Evolutionary conservation across 805 yeast species (phyloP).

Genomic region (Saturnispora zaruensis): DNA sequence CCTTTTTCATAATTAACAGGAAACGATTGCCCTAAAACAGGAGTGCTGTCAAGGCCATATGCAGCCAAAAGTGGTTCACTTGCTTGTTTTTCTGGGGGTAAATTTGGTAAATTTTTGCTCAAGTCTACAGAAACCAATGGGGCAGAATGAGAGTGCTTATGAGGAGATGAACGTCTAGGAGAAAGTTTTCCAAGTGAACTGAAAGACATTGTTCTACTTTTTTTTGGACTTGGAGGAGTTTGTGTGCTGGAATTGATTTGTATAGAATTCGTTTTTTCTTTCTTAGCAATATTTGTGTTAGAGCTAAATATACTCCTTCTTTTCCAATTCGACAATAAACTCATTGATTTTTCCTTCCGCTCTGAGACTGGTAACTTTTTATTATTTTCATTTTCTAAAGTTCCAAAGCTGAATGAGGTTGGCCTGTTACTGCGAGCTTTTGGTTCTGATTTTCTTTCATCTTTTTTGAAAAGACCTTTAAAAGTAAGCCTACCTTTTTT

Average conservation of each 20-base stretch:
- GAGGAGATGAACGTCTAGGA: constrained; percentile 7
- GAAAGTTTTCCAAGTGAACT: constrained; percentile 2
- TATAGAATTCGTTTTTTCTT: background rate
- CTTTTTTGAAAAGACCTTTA: constrained; percentile 23
- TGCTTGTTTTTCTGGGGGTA: constrained; percentile 5
- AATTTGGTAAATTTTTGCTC: constrained; percentile 3
- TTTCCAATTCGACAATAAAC: constrained; percentile 26
- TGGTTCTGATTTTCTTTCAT: constrained; percentile 1
- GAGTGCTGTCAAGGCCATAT: constrained; percentile 18
- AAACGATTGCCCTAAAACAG: constrained; percentile 6
- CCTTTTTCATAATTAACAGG: background rate
- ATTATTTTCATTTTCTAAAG: background rate
- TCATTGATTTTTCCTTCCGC: constrained; percentile 22
- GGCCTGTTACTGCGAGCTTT: constrained; percentile 7
- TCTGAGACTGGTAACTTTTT: constrained; percentile 14
- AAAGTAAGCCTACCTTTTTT: constrained; percentile 23
- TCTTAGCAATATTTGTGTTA: background rate
- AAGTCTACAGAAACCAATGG: constrained; percentile 4
- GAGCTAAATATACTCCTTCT: constrained; percentile 20
- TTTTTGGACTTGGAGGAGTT: background rate
- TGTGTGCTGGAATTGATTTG: background rate
- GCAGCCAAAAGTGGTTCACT: constrained; percentile 13
- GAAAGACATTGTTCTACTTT: constrained; percentile 5
- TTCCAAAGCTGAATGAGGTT: constrained; percentile 12
- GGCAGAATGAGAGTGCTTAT: constrained; percentile 10